phyloP scores from a whole-genome alignment of 306 rosid genomes.

The Citrullus colocynthis region DNA sequence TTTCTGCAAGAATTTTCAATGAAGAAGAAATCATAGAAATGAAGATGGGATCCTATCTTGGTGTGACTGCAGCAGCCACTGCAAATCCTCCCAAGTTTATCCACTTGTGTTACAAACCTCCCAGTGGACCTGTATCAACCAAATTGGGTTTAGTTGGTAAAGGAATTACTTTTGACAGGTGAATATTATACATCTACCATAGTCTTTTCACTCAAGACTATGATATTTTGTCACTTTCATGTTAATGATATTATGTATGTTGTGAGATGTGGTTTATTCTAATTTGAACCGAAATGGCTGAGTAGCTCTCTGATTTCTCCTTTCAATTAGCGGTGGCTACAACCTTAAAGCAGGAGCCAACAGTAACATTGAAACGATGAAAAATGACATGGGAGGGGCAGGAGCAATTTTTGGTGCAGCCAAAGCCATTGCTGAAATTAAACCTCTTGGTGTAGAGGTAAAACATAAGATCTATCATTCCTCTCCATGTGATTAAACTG shows the following conservation, averaged over 20 bases:
- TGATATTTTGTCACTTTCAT: neutral
- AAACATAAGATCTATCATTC: slow-evolving; percentile 1
- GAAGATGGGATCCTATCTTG: slow-evolving; percentile 97
- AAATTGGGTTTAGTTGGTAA: slow-evolving; percentile 93
- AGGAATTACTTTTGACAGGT: slow-evolving; percentile 98
- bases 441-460: slow-evolving; percentile 93
- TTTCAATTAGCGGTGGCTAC: slow-evolving; percentile 77
- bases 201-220: too few species aligned
- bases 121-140: slow-evolving; percentile 48
- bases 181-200: neutral
- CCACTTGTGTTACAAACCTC: slow-evolving; percentile 77
- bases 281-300: neutral
- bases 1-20: slow-evolving; percentile 63
- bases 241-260: too few species aligned
- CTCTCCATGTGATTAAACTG: neutral
- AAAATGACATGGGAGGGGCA: slow-evolving; percentile 95
- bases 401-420: slow-evolving; percentile 92
- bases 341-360: slow-evolving; percentile 97
- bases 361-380: slow-evolving; percentile 76
- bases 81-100: slow-evolving; percentile 86
- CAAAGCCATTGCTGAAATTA: slow-evolving; percentile 87
- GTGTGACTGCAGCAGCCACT: slow-evolving; percentile 79
- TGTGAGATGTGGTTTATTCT: neutral
- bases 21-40: slow-evolving; percentile 67
- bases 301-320: neutral